Evolutionary conservation across 2,329 filamentous ascomycete species (phyloP).

Genomic region (Xylaria sp.): DNA sequence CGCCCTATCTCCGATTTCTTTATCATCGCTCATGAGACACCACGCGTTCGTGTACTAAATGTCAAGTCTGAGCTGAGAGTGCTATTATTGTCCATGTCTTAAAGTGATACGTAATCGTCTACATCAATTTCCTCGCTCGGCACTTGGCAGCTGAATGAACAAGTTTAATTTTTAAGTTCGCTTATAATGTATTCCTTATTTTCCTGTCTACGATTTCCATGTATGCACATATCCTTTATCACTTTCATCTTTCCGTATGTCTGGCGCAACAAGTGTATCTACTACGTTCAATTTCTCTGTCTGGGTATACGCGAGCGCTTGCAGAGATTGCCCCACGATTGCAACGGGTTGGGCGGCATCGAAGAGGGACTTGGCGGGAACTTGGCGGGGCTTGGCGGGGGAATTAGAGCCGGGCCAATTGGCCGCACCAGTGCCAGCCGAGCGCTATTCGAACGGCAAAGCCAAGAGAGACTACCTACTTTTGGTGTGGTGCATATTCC

Average conservation of each 20-base stretch:
- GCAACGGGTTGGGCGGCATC: constrained; percentile 6
- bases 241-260: neutral
- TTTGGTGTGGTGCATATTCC: neutral
- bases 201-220: no score
- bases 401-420: constrained; percentile 11
- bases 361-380: constrained; percentile 1
- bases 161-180: neutral
- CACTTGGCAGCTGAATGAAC: constrained; percentile 8
- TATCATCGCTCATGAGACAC: neutral
- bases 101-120: neutral
- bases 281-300: neutral
- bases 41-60: neutral
- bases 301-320: neutral
- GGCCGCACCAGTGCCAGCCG: constrained; percentile 11
- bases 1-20: neutral
- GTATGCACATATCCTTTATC: neutral
- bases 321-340: constrained; percentile 3
- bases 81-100: neutral
- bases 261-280: neutral
- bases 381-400: constrained; percentile 19
- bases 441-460: neutral
- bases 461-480: neutral
- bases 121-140: neutral
- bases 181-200: neutral
- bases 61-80: neutral